These are phyloP conservation scores for Thraustotheca clavata DNA, from an alignment of 352 stramenopile species.

Conservation along the genomic window DNA sequence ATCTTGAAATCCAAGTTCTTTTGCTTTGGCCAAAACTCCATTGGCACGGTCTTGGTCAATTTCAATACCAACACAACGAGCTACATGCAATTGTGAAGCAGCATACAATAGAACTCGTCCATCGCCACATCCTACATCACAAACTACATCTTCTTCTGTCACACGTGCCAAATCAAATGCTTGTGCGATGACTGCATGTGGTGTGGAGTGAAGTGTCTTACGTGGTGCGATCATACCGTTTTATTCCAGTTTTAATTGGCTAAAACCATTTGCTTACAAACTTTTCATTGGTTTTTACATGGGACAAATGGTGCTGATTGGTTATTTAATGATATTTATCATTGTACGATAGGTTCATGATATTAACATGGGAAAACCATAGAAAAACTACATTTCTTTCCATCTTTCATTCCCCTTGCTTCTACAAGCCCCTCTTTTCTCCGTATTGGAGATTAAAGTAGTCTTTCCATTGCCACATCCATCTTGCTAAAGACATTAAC, in stretches of 20 bases:
- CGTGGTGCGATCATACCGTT: constrained; percentile 59
- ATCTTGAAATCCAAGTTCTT: constrained; percentile 28
- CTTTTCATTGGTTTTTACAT: background rate
- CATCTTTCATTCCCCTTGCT: no score
- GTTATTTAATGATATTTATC: background rate
- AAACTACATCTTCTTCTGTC: constrained; percentile 40
- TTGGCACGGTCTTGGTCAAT: constrained; percentile 52
- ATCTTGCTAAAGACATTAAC: no score
- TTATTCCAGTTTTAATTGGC: background rate
- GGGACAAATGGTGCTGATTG: background rate
- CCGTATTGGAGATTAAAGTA: no score
- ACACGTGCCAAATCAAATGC: constrained; percentile 47
- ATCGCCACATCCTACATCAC: constrained; percentile 74
- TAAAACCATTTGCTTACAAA: background rate
- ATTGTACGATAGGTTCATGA: no score
- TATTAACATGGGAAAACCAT: no score
- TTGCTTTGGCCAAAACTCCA: constrained; percentile 39
- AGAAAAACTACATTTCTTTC: no score
- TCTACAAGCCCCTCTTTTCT: no score
- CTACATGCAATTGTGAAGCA: constrained; percentile 23
- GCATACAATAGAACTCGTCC: constrained; percentile 59
- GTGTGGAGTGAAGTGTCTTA: constrained; percentile 75
- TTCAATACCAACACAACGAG: constrained; percentile 23
- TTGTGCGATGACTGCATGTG: constrained; percentile 42
- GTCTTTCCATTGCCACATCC: no score